Evolutionary conservation across 257 asterid genomes (phyloP).

Genomic region (Agastache rugosa): DNA sequence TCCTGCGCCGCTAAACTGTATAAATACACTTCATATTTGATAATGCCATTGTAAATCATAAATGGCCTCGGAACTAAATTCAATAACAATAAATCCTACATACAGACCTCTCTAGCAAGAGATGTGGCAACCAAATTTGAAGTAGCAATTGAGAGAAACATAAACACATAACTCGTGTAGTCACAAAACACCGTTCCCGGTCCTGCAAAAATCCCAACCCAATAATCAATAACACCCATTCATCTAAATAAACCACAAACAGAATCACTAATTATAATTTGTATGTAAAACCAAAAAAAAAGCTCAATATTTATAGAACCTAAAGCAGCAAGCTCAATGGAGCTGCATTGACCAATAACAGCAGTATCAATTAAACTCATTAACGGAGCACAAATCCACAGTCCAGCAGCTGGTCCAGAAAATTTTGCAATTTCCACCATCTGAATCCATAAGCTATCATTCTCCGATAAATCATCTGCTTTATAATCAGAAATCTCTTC

Average conservation of each 20-base stretch:
- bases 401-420: constrained; percentile 95
- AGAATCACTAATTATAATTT: not conserved
- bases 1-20: constrained; percentile 58
- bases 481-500: constrained; percentile 36
- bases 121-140: constrained; percentile 95
- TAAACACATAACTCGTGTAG: constrained; percentile 77
- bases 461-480: constrained; percentile 52
- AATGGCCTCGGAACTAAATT: not conserved
- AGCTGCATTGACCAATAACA: constrained; percentile 92
- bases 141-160: constrained; percentile 97
- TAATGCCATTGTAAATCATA: not conserved
- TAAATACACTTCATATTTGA: constrained; percentile 11
- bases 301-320: constrained; percentile 48
- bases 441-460: constrained; percentile 72
- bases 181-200: constrained; percentile 95
- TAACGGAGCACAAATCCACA: constrained; percentile 92
- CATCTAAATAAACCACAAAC: not conserved
- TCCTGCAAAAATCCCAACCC: constrained; percentile 57
- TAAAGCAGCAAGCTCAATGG: constrained; percentile 93
- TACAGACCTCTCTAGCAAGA: constrained; percentile 78
- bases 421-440: constrained; percentile 85
- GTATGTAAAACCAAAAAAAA: not conserved
- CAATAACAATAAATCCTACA: not conserved
- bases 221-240: constrained; percentile 4
- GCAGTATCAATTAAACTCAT: constrained; percentile 98